Evolutionary conservation across 192 early-diverging fungal species (phyloP), one percentile per base, ranked within the genome.

Genomic region (Dissophora globulifera): DNA sequence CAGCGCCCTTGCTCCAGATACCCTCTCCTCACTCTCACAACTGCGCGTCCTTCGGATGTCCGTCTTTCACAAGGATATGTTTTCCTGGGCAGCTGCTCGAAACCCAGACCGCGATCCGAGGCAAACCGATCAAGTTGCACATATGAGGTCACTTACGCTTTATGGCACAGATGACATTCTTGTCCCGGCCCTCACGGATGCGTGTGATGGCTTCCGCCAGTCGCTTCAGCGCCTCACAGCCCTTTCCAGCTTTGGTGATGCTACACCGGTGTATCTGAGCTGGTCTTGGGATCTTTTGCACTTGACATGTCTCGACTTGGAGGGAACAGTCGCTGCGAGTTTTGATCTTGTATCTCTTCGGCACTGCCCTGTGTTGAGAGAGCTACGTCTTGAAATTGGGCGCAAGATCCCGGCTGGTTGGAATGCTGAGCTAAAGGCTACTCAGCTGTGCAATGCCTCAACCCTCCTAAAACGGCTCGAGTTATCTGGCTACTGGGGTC

Each of bases 241-340:
- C 1, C 32, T 41, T 0, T 67, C 65, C 1, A 50, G 25, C 30
- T 67, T 67, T 58, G 35, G n/a, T 7, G 31, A 22, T 3, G 33
- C 35, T 1, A 42, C 55, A 9, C 32, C 26, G 13, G 5, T 41
- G 4, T 15, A 7, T 4, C 42, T 67, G 13, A 25, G 41, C 9
- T 67, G 54, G 55, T 11, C 23, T 20, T 58, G 55, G 47, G 4
- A 10, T 0, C 55, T 67, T 22, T 55, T 55, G 5, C 48, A 55
- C 10, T 35, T 67, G 20, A 41, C 47, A 10, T 29, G 26, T n/a
- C 49, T 67, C 2, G 55, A 58, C n/a, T 29, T 67, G 6, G 65
- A 67, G 30, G 65, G 65, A 15, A 67, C 55, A 1, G 33, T 67
- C 23, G 65, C 65, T 27, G 54, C 43, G 0, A 26, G 7, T n/a